phyloP scores from a whole-genome alignment of 2,329 filamentous ascomycete species.

The Aspergillus proliferans region DNA sequence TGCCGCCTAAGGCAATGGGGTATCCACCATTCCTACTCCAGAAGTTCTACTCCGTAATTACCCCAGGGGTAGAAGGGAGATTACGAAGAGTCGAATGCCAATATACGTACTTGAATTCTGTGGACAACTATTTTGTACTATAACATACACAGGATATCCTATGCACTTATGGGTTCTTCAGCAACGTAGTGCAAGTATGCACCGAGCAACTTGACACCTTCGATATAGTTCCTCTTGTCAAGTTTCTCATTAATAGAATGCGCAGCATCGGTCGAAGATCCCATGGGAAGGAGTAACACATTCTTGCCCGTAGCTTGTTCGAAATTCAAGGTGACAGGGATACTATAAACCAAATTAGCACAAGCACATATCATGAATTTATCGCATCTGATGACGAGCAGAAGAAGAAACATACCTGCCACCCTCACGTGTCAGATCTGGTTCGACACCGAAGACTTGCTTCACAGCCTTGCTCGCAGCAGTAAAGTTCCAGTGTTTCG shows the following conservation, averaged over 20 bases:
- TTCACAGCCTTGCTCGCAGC: constrained; percentile 94
- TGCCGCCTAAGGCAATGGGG: background rate
- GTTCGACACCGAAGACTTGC: constrained; percentile 86
- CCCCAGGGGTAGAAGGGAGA: no score
- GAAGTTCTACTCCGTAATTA: background rate
- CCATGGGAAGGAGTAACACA: constrained; percentile 91
- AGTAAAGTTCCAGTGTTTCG: constrained; percentile 98
- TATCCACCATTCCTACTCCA: background rate
- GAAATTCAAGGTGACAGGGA: constrained; percentile 93
- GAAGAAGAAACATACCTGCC: constrained; percentile 57
- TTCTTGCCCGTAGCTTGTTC: constrained; percentile 98
- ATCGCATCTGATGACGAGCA: constrained; percentile 69
- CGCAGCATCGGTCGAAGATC: constrained; percentile 89
- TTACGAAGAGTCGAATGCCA: background rate
- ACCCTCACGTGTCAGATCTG: constrained; percentile 93
- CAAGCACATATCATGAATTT: constrained; percentile 95
- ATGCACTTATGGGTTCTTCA: constrained; percentile 61
- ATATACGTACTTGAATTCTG: background rate
- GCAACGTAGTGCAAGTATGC: constrained; percentile 95
- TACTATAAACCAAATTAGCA: constrained; percentile 70
- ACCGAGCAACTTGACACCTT: constrained; percentile 91
- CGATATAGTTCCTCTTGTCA: constrained; percentile 94
- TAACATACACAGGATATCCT: background rate
- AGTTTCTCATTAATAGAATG: constrained; percentile 99
- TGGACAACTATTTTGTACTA: background rate